These are phyloP conservation scores for Fusarium sp. DNA, from an alignment of 2,329 filamentous ascomycete species.

Conservation along the genomic window DNA sequence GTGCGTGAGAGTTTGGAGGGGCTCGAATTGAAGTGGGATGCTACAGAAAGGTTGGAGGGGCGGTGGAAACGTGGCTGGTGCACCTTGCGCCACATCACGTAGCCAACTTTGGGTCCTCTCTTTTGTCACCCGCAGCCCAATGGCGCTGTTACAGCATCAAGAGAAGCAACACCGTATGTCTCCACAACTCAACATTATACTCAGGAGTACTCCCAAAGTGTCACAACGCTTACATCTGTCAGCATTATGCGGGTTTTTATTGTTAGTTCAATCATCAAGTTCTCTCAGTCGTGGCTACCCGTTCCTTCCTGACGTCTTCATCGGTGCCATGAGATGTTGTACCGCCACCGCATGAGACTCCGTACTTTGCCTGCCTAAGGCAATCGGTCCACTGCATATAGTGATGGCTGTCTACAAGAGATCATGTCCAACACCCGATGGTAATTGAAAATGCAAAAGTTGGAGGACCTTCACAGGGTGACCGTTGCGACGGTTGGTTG, in stretches of 20 bases:
- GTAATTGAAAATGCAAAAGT: too few species aligned
- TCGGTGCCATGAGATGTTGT: background rate
- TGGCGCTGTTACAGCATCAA: background rate
- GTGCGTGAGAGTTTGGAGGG: conserved; percentile 40
- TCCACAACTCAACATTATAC: background rate
- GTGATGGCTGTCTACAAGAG: background rate
- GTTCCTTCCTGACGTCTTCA: background rate
- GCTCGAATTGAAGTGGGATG: conserved; percentile 41
- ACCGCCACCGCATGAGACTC: background rate
- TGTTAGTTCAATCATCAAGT: background rate
- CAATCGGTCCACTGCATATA: background rate
- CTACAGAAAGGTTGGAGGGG: conserved; percentile 27
- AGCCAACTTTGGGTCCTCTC: too few species aligned
- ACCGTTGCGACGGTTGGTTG: background rate
- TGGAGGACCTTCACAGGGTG: background rate
- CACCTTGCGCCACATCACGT: conserved; percentile 10
- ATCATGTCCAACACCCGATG: too few species aligned
- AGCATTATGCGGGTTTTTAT: background rate
- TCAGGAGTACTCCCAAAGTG: background rate
- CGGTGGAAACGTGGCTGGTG: conserved; percentile 20
- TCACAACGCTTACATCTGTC: background rate
- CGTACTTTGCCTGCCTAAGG: background rate
- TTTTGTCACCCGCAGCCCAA: background rate
- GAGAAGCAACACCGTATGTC: background rate
- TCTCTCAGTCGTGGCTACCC: background rate